phyloP scores from a whole-genome alignment of 768 basidiomycete genomes.

The Mycena indigotica region DNA sequence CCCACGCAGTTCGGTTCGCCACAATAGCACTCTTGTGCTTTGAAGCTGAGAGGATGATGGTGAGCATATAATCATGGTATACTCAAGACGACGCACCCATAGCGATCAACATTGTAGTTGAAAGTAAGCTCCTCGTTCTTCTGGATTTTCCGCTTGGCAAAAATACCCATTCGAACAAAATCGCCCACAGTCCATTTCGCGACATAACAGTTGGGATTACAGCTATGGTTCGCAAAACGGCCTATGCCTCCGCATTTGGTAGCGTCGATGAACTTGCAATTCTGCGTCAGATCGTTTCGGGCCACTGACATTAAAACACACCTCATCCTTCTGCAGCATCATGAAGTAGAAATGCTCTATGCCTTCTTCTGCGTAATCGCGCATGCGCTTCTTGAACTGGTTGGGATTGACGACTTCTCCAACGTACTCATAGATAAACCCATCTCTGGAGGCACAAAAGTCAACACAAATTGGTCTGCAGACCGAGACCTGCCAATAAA shows the following conservation, averaged over 20 bases:
- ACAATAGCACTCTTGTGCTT: conserved; percentile 93
- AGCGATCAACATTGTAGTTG: conserved; percentile 99
- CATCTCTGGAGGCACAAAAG: conserved; percentile 62
- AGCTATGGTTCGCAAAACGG: conserved; percentile 97
- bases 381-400: conserved; percentile 92
- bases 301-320: no score
- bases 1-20: conserved; percentile 96
- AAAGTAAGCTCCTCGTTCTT: conserved; percentile 92
- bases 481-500: conserved; percentile 12
- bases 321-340: conserved; percentile 99
- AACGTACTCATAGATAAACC: conserved; percentile 96
- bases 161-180: conserved; percentile 96
- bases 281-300: no score
- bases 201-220: conserved; percentile 96
- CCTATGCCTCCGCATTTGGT: conserved; percentile 97
- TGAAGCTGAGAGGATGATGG: conserved; percentile 58
- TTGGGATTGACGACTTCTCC: conserved; percentile 91
- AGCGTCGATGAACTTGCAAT: conserved; percentile 96
- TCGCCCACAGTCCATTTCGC: conserved; percentile 95
- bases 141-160: conserved; percentile 79
- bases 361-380: conserved; percentile 88
- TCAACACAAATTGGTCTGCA: conserved; percentile 7
- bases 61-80: neutral
- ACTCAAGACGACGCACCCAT: conserved; percentile 66
- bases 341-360: conserved; percentile 99